Base-by-base conservation (phyloP, 2,329 filamentous ascomycete species). In the Alternaria arborescens region DNA sequence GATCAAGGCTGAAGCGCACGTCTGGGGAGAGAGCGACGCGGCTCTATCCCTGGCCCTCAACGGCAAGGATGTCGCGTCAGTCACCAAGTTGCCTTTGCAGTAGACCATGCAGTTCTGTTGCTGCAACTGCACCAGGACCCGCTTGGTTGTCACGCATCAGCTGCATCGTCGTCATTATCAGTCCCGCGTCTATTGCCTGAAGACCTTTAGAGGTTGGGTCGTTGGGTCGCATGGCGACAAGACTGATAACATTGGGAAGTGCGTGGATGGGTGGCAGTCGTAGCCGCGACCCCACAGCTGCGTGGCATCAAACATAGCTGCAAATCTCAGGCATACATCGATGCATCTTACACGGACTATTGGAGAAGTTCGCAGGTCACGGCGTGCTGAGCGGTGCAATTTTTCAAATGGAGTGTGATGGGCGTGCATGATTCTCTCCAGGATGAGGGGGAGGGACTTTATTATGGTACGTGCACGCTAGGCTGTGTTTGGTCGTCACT, bases 351-450 rank as follows among this genome's bases (percentile, higher is more conserved):
- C 47, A 57, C 30, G 38, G 57, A 55, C 54, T 32, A 32, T 44
- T 22, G 44, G 32, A 41, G 42, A 53, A 41, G 51, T 59, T 62
- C 51, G 60, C 56, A 55, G 50, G 53, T 61, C 53, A 51, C 47
- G 50, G 50, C 52, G 56, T 47, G 60, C 55, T 52, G 60, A 50
- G 60, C 46, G 58, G 59, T 58, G 60, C 52, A 61, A 52, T 60
- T 52, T 58, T 61, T 48, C 50, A 43, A 47, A 58, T 43, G 57
- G 65, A 58, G 61, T 66, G 68, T 71, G 66, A 71, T 58, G 60
- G 57, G 54, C 64, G 65, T 70, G 68, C 69, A 72, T 69, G 67
- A 69, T 65, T 61, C 64, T 56, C 63, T 51, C 55, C 56, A 53
- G 58, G 67, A 58, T 65, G 58, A 48, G 36, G 44, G n/a, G 32